Percentiles rank a stretch among this genome's conserved stretches.
Conservation (phyloP, 1,284 basidiomycete genomes). For the Melampsora larici-populina region DNA sequence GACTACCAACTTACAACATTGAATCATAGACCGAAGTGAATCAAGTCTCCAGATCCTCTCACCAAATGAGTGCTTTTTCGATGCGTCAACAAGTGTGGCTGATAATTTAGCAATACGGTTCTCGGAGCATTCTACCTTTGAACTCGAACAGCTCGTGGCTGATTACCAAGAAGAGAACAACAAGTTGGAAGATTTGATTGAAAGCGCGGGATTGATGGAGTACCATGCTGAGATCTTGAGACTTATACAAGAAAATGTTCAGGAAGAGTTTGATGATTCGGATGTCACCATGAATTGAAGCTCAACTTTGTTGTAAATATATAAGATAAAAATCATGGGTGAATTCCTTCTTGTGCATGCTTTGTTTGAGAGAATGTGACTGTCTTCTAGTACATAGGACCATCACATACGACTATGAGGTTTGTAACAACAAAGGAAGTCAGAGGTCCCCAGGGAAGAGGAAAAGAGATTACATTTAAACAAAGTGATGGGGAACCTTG, state of each 20-base stretch:
- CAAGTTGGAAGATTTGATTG: slow-evolving; percentile 26
- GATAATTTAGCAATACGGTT: slow-evolving; percentile 34
- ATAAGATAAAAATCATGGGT: background rate
- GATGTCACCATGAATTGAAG: slow-evolving; percentile 14
- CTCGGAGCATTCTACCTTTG: slow-evolving; percentile 27
- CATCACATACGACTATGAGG: too few relatives aligned
- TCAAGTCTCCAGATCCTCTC: slow-evolving; percentile 17
- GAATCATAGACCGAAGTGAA: slow-evolving; percentile 12
- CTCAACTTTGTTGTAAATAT: background rate
- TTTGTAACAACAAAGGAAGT: too few relatives aligned
- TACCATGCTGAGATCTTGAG: slow-evolving; percentile 35
- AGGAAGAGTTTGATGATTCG: slow-evolving; percentile 1
- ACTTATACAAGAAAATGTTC: slow-evolving; percentile 31
- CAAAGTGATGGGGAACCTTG: too few relatives aligned
- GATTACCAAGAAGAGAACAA: slow-evolving; percentile 30
- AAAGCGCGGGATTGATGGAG: slow-evolving; percentile 29
- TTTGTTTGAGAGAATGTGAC: too few relatives aligned
- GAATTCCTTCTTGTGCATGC: background rate
- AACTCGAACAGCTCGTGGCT: slow-evolving; percentile 26
- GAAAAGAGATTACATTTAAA: too few relatives aligned
- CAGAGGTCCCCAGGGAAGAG: too few relatives aligned
- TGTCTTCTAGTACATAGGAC: too few relatives aligned
- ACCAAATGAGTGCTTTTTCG: slow-evolving; percentile 35
- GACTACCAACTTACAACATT: background rate
- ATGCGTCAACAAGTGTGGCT: slow-evolving; percentile 16